These are phyloP conservation scores for Linaria vulgaris DNA, from an alignment of 257 asterid species.

Conservation along the genomic window DNA sequence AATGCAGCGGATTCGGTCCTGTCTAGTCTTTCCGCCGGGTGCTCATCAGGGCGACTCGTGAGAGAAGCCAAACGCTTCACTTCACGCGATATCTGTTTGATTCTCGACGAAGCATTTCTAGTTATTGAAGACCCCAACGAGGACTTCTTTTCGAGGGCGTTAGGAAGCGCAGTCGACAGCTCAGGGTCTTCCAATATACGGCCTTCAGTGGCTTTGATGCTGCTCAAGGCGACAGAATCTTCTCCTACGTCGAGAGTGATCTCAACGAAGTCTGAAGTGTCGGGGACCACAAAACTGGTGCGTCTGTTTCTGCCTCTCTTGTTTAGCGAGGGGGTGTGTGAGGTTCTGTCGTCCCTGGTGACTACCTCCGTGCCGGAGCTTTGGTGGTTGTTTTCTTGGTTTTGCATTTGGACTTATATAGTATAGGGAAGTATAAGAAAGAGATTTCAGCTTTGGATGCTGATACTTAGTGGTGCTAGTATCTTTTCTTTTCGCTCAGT, in stretches of 20 bases:
- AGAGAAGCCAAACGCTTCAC: slow-evolving; percentile 64
- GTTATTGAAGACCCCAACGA: slow-evolving; percentile 49
- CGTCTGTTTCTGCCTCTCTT: slow-evolving; percentile 66
- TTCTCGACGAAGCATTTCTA: slow-evolving; percentile 61
- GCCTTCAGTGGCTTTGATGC: slow-evolving; percentile 80
- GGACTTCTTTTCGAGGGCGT: slow-evolving; percentile 64
- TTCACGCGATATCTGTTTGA: slow-evolving; percentile 71
- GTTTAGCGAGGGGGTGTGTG: slow-evolving; percentile 61
- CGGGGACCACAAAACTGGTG: slow-evolving; percentile 66
- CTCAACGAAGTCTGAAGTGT: slow-evolving; percentile 70
- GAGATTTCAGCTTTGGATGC: no score
- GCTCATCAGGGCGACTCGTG: slow-evolving; percentile 42
- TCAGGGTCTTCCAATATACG: slow-evolving; percentile 86
- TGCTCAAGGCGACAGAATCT: slow-evolving; percentile 91
- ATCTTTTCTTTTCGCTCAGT: no score
- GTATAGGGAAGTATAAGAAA: no score
- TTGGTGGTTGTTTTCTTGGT: slow-evolving; percentile 35
- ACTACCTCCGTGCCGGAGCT: slow-evolving; percentile 63
- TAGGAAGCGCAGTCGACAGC: slow-evolving; percentile 68
- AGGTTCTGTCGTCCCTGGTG: slow-evolving; percentile 40
- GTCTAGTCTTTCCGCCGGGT: slow-evolving; percentile 36
- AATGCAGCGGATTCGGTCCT: slow-evolving; percentile 72
- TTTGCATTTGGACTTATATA: slow-evolving; percentile 36
- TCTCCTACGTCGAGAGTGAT: slow-evolving; percentile 84
- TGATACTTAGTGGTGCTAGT: no score